Base-by-base conservation (phyloP, 2,329 filamentous ascomycete genomes). In the Chaetoscypha palmicola region DNA sequence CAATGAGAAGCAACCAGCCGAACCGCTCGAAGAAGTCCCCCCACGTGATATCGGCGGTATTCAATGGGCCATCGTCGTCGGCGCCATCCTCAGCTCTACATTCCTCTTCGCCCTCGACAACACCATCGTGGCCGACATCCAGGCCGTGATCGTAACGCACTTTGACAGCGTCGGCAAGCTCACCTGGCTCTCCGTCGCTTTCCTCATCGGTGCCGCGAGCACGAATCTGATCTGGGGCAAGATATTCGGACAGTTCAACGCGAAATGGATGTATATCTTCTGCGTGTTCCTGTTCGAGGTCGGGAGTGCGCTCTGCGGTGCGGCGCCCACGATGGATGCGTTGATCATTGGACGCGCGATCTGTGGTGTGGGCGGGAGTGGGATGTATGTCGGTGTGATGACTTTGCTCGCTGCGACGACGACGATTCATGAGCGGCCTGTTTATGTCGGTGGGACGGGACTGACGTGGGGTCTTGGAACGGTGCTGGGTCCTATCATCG, bases 341-440 rank as follows among this genome's bases (percentile, higher is more conserved):
- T 51, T 76, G 11, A 76, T 77, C 43, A 55, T 71, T 9, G 71
- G 71, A 3, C 62, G 71, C 4, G 68, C 63, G 12, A 59, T 72
- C 23, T 63, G 64, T 34, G 71, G 70, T 26, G 52, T 66, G n/a
- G 69, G 70, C 1, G 70, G 69, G 0, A 55, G 57, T 2, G 71
- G 69, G 5, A 64, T 70, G 54, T 72, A 71, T 38, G 63, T 63
- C 1, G 70, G 71, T 0, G 64, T 65, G 3, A 66, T 72, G 61
- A 70, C 63, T 2, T 66, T 71, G 21, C 64, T 71, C 38, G 66
- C 63, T 0, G 66, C 58, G 16, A 56, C 56, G 7, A 64, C 62
- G 0, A 58, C 61, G 1, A 62, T 62, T 1, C 51, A 60, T 5
- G 61, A 66, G 33, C 56, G 66, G 7, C 62, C 67, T 2, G 51